Evolutionary conservation across 2,329 filamentous ascomycete genomes (phyloP).

Genomic region (Aspergillus fumigatiaffinis): DNA sequence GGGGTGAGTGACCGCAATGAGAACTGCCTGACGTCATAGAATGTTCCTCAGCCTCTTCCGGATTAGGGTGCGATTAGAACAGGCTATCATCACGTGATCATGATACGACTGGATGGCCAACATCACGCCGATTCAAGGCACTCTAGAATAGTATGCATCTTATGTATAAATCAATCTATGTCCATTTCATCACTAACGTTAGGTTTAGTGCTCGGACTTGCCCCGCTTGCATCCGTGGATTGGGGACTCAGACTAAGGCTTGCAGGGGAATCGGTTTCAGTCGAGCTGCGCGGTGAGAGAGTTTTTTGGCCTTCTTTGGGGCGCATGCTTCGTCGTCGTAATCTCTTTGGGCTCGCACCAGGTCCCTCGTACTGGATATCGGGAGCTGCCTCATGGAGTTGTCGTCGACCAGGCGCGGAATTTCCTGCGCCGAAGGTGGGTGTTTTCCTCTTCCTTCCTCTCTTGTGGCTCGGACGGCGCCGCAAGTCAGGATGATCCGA

Average conservation of each 20-base stretch:
- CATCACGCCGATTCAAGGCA: no score
- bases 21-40: constrained; percentile 33
- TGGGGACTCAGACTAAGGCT: constrained; percentile 19
- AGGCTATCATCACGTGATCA: neutral
- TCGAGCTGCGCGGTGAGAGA: constrained; percentile 10
- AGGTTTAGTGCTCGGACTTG: constrained; percentile 10
- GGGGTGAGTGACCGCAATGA: constrained; percentile 12
- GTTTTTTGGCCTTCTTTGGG: constrained; percentile 11
- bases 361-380: constrained; percentile 12
- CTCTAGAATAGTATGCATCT: neutral
- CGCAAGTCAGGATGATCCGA: constrained; percentile 18
- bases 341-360: constrained; percentile 23
- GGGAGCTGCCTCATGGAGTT: neutral
- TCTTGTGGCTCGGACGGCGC: constrained; percentile 9
- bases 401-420: neutral
- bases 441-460: constrained; percentile 36
- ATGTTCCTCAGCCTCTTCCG: neutral
- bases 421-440: constrained; percentile 15
- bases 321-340: constrained; percentile 21
- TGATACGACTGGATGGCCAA: neutral
- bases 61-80: neutral
- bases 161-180: constrained; percentile 23
- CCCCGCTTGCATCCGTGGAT: constrained; percentile 19
- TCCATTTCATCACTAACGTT: constrained; percentile 31
- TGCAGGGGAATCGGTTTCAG: constrained; percentile 14